A percentile compares a stretch with the other conserved stretches of the same genome.
These are phyloP conservation scores for Lunasporangiospora selenospora DNA, from an alignment of 192 early-diverging fungal genomes.

Conservation along the genomic window DNA sequence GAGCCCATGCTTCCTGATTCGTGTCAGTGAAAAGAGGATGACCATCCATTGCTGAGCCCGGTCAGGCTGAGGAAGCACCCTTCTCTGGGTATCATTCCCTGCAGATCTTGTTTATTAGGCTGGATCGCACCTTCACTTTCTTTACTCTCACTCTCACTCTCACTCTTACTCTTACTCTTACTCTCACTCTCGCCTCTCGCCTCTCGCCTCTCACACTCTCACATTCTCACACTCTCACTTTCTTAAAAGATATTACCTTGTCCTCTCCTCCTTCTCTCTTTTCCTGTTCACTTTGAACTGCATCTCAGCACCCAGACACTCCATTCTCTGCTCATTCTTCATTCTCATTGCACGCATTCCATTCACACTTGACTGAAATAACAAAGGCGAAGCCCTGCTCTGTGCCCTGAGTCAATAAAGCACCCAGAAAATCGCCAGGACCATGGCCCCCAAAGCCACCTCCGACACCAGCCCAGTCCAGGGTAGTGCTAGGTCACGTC, in stretches of 20 bases:
- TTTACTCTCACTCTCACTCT: not conserved
- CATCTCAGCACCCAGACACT: not conserved
- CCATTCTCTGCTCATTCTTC: not conserved
- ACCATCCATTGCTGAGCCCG: too few relatives aligned
- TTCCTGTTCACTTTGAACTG: not conserved
- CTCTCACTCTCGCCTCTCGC: not conserved
- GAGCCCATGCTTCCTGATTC: too few relatives aligned
- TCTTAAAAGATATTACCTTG: not conserved
- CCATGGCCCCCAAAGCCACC: not conserved
- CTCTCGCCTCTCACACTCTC: too few relatives aligned
- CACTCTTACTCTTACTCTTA: not conserved
- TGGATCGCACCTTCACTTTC: not conserved
- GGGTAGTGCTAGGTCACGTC: too few relatives aligned
- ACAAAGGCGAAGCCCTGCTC: conserved; percentile 14
- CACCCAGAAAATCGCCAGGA: not conserved
- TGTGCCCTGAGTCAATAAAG: not conserved
- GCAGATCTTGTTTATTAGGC: too few relatives aligned
- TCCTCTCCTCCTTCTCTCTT: not conserved
- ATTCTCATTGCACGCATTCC: not conserved
- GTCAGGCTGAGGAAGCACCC: too few relatives aligned
- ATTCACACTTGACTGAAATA: not conserved
- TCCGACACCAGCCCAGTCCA: too few relatives aligned
- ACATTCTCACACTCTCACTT: not conserved
- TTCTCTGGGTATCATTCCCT: conserved; percentile 6
- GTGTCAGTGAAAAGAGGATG: too few relatives aligned